These are phyloP conservation scores for Bolboschoenus planiculmis DNA, from an alignment of 176 grass and related monocot species.

Conservation along the genomic window DNA sequence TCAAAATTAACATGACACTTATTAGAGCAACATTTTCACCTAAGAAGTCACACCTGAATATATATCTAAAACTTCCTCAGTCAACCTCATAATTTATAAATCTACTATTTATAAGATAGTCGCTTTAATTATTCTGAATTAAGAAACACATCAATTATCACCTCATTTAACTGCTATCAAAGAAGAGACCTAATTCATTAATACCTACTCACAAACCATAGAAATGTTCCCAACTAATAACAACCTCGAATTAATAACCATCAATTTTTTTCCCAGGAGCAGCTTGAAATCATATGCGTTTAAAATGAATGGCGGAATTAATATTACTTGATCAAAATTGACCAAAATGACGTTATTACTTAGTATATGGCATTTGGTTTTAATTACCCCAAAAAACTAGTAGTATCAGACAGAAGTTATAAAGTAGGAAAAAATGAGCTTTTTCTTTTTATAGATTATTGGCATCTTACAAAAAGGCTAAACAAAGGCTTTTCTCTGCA, in stretches of 20 bases:
- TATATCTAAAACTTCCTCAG: neutral
- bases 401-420: neutral
- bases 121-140: neutral
- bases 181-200: neutral
- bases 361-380: neutral
- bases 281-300: neutral
- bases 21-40: neutral
- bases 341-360: neutral
- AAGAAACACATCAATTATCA: neutral
- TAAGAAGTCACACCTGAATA: neutral
- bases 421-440: neutral
- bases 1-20: neutral
- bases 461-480: conserved; percentile 20
- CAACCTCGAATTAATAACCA: neutral
- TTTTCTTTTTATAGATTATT: conserved; percentile 26
- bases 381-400: neutral
- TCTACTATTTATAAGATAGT: neutral
- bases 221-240: neutral
- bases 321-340: neutral
- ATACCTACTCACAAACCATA: neutral
- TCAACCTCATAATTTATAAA: neutral
- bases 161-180: neutral
- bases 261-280: neutral
- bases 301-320: neutral
- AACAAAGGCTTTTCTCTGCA: conserved; percentile 13